Conservation (phyloP, 345 rosid genomes). For the Hibiscus trionum region DNA sequence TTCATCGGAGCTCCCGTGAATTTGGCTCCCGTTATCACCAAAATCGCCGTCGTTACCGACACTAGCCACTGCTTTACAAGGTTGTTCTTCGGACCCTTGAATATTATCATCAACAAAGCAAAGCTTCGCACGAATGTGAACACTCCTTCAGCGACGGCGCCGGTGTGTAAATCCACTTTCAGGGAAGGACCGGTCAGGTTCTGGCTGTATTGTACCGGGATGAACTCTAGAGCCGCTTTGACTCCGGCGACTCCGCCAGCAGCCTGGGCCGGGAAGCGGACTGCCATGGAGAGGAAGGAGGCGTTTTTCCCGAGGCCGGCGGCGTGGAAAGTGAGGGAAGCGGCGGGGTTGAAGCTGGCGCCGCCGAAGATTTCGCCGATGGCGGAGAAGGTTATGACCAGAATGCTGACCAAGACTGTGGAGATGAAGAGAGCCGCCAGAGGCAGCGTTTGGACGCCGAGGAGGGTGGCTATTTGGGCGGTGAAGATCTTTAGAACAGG, state of each 20-base stretch:
- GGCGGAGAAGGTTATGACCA: slow-evolving; percentile 24
- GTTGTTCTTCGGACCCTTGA: slow-evolving; percentile 40
- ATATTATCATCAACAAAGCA: slow-evolving; percentile 33
- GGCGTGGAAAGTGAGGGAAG: slow-evolving; percentile 35
- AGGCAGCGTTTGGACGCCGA: slow-evolving; percentile 20
- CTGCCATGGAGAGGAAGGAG: slow-evolving; percentile 27
- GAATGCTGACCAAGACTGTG: slow-evolving; percentile 17
- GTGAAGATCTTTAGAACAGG: slow-evolving; percentile 29
- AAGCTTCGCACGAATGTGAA: slow-evolving; percentile 38
- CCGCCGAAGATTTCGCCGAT: slow-evolving; percentile 37
- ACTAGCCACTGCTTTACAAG: slow-evolving; percentile 44
- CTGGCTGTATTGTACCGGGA: slow-evolving; percentile 38
- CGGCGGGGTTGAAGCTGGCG: slow-evolving; percentile 50
- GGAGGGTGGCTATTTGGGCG: slow-evolving; percentile 12
- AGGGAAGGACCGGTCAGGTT: slow-evolving; percentile 46
- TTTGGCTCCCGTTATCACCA: slow-evolving; percentile 36
- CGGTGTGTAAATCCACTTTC: slow-evolving; percentile 52
- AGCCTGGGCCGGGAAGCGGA: slow-evolving; percentile 32
- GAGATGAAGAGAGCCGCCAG: slow-evolving; percentile 24
- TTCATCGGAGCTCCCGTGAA: slow-evolving; percentile 72
- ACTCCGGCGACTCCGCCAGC: slow-evolving; percentile 24
- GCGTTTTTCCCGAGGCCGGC: slow-evolving; percentile 27
- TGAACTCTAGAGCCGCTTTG: slow-evolving; percentile 21
- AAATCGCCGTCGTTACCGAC: slow-evolving; percentile 32
- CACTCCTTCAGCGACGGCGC: slow-evolving; percentile 50